phyloP scores from a whole-genome alignment of 192 early-diverging fungal genomes.

The Funneliformis mosseae region DNA sequence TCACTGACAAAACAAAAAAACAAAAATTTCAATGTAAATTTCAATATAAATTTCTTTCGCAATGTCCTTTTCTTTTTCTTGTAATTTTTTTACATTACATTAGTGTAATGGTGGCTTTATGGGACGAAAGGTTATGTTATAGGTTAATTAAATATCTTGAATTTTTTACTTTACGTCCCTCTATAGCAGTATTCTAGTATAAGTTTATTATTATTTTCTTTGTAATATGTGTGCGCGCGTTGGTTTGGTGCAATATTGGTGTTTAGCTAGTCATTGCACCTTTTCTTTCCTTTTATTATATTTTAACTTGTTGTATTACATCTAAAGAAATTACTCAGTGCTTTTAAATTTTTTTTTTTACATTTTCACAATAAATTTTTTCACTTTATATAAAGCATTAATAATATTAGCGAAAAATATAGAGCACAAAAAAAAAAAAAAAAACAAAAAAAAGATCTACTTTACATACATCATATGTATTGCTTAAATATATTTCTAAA shows the following conservation, averaged over 20 bases:
- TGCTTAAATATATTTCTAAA: no score
- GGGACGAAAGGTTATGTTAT: background rate
- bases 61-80: background rate
- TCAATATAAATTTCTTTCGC: background rate
- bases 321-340: background rate
- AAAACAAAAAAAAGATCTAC: no score
- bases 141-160: background rate
- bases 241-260: background rate
- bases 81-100: background rate
- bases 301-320: background rate
- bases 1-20: constrained; percentile 1
- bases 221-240: background rate
- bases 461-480: no score
- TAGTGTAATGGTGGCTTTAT: background rate
- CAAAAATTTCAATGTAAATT: background rate
- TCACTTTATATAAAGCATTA: background rate
- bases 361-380: background rate
- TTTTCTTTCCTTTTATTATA: background rate
- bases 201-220: background rate
- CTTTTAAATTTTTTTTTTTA: background rate
- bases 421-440: no score
- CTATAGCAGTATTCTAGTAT: background rate
- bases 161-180: background rate
- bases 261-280: background rate
- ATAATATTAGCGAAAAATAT: background rate